These are phyloP conservation scores for Meyerozyma guilliermondii DNA, from an alignment of 1,139 yeast genomes.

Conservation along the genomic window DNA sequence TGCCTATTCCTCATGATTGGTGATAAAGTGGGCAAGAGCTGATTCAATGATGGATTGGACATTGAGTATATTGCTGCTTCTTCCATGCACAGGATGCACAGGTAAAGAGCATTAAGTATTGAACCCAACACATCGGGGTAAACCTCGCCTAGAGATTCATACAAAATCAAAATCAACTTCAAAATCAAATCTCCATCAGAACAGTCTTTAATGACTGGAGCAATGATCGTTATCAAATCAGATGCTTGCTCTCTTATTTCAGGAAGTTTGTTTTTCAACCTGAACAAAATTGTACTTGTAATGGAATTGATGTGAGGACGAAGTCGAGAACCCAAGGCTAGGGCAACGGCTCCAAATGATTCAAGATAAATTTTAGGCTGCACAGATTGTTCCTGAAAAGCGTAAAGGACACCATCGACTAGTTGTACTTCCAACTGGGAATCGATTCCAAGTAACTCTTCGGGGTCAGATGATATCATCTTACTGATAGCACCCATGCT, in stretches of 20 bases:
- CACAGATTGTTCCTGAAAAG: constrained; percentile 72
- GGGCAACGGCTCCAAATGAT: constrained; percentile 63
- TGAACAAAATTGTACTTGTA: constrained; percentile 66
- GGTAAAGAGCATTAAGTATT: constrained; percentile 62
- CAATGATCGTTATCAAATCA: constrained; percentile 62
- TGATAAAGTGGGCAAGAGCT: constrained; percentile 79
- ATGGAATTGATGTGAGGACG: constrained; percentile 75
- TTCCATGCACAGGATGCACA: constrained; percentile 33
- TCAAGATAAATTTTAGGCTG: constrained; percentile 52
- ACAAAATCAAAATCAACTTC: constrained; percentile 70
- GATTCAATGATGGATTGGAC: constrained; percentile 77
- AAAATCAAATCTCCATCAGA: constrained; percentile 51
- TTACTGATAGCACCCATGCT: constrained; percentile 60
- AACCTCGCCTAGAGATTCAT: constrained; percentile 92
- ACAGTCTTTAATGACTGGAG: constrained; percentile 65
- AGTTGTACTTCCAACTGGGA: constrained; percentile 53
- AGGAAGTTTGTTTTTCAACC: constrained; percentile 69
- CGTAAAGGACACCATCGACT: constrained; percentile 77
- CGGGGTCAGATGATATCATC: constrained; percentile 23
- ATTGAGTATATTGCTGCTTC: constrained; percentile 50
- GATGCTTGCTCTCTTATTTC: constrained; percentile 84
- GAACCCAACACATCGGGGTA: constrained; percentile 93
- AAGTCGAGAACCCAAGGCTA: constrained; percentile 63
- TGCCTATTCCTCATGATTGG: constrained; percentile 90
- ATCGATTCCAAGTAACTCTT: constrained; percentile 34